Evolutionary conservation across 495 filamentous ascomycete genomes (phyloP).

Genomic region (Hyaloscypha hepaticicola): DNA sequence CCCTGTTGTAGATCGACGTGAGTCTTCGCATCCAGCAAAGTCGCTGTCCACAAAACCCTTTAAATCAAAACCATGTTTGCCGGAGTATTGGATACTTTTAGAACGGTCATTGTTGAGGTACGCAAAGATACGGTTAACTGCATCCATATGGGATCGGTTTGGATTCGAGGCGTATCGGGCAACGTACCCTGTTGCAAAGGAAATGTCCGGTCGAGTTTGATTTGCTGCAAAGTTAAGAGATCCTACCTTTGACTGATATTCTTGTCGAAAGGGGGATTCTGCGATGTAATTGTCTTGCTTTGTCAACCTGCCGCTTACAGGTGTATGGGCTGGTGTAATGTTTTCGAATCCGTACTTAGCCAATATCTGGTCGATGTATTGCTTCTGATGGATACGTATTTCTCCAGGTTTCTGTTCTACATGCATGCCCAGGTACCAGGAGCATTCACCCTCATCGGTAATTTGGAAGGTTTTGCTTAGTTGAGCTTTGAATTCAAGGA

Average conservation of each 20-base stretch:
- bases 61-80: not conserved
- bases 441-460: not conserved
- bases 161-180: not conserved
- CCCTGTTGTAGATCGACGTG: slow-evolving; percentile 32
- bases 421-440: not conserved
- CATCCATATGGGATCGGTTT: not conserved
- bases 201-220: not conserved
- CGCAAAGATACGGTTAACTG: not conserved
- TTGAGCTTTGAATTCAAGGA: not conserved
- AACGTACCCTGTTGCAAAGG: not conserved
- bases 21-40: not conserved
- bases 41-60: not conserved
- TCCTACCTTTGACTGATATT: slow-evolving; percentile 1
- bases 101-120: not conserved
- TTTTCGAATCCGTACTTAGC: not conserved
- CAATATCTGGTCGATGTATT: not conserved
- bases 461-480: not conserved
- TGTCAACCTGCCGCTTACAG: not conserved
- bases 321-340: not conserved
- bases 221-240: not conserved
- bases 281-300: not conserved
- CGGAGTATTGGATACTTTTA: not conserved
- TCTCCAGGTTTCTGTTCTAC: not conserved
- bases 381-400: not conserved
- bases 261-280: not conserved